Base-by-base conservation (phyloP, 192 early-diverging fungal genomes). In the Mortierella alpina region DNA sequence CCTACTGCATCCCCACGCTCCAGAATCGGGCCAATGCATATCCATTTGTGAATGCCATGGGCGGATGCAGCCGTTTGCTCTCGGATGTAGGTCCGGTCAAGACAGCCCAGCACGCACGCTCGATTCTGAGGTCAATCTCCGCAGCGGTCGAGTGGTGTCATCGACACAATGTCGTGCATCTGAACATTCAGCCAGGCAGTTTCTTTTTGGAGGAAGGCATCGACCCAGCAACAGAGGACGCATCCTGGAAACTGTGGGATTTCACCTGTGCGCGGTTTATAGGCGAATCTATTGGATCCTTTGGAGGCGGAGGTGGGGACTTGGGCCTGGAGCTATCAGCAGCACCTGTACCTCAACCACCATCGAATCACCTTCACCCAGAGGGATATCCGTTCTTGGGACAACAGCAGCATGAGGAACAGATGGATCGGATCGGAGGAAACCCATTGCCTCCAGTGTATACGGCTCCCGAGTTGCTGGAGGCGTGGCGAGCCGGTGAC, bases 221-320 rank as follows among this genome's bases (percentile, higher is more conserved):
- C 45, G 65, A 72, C 44, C 77, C 77, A n/a, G 46, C 22, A 20
- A 46, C 70, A 9, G 69, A 72, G 60, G 77, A 72, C 45, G 77
- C 77, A 6, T 66, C 77, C 13, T 80, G 77, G 77, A 80, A 80
- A 31, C 54, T 80, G 59, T 80, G 77, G 77, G 77, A 80, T 59
- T 80, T 80, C 44, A 80, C 77, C 0, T 80, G 77, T 20, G 77
- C 77, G 0, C 49, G 77, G 22, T 80, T 72, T 23, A 80, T 80
- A 23, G 77, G 77, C 17, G 77, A 80, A 44, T 64, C 70, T 9
- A 72, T 80, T 65, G 77, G 77, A 46, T 20, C 53, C 8, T 65
- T 80, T 15, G 77, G 77, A 5, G 76, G 76, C 20, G 66, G 77
- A 12, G 77, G 77, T 14, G 49, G 55, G 23, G 18, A 41, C 0